Evolutionary conservation across 179 eudicot genomes (phyloP), one percentile per base, ranked within the genome.

Genomic region (Camellia oleifera): DNA sequence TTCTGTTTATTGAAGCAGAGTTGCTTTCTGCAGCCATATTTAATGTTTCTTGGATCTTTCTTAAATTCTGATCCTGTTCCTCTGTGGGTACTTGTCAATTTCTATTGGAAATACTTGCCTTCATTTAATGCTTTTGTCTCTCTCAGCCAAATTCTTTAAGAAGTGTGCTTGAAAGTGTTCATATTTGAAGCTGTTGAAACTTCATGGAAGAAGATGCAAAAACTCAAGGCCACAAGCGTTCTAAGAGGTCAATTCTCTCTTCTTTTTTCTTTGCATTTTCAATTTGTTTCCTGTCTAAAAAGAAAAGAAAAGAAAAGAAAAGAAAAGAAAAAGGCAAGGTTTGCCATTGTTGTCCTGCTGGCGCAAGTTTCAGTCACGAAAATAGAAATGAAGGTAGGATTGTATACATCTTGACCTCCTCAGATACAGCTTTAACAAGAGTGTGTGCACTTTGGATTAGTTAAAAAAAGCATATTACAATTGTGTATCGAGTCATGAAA

Each of bases 1-100:
- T 70, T 9, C 15, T 46, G 7, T 45, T 69, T 69, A 42, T 45
- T 5, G 40, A 46, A 69, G 54, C 8, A 69, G 58, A 54, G 15
- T 57, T 32, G 40, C 15, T 65, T 45, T 50, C 69, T 76, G 82
- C 77, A 18, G 57, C 65, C 81, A 75, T 32, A 32, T 40, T 82
- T 80, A 80, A 85, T 85, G 85, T 52, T 64, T 64, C 77, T 85
- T 82, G 85, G 85, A 80, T 65, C 44, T 20, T 79, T 77, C 81
- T 64, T 40, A 50, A 48, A 76, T 17, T 73, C 76, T 68, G 68
- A 40, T 64, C 14, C 54, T 72, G 40, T 72, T 10, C 14, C 60
- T 2, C 9, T 72, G 4, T 11, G 44, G 42, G 66, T 23, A 42
- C 14, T 81, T 81, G 81, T 81, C 82, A 81, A 45, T 79, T 75